Percentiles rank a stretch among this genome's conserved stretches.
phyloP scores from a whole-genome alignment of 306 rosid genomes.

The Oxytropis ochrocephala region DNA sequence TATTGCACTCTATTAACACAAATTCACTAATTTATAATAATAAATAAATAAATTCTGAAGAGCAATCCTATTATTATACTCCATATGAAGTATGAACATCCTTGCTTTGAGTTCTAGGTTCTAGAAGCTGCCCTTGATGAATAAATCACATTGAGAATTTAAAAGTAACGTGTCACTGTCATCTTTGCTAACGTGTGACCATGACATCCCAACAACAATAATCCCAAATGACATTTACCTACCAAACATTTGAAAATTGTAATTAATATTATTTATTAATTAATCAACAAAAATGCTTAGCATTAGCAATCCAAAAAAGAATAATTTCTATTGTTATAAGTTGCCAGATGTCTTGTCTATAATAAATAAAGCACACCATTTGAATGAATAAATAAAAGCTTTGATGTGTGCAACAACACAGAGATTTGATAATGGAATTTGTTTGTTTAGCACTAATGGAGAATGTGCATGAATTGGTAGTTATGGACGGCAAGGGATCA shows the following conservation, averaged over 20 bases:
- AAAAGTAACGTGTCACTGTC: slow-evolving; percentile 17
- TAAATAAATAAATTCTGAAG: too few species aligned
- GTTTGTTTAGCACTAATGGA: slow-evolving; percentile 15
- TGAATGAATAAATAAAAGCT: background rate
- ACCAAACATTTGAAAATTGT: slow-evolving; percentile 7
- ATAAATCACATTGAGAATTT: slow-evolving; percentile 21
- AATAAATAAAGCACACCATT: background rate
- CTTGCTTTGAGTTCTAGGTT: slow-evolving; percentile 5
- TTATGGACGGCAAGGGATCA: slow-evolving; percentile 25
- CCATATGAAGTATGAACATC: background rate
- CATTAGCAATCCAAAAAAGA: background rate
- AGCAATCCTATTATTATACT: background rate
- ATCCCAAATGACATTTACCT: slow-evolving; percentile 9
- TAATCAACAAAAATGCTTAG: background rate
- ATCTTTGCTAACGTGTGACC: slow-evolving; percentile 39
- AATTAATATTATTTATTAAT: background rate
- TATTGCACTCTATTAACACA: too few species aligned
- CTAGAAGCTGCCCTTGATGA: slow-evolving; percentile 38
- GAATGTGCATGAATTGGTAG: slow-evolving; percentile 12
- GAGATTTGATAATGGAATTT: slow-evolving; percentile 21
- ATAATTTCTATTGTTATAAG: slow-evolving; percentile 1
- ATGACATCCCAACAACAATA: slow-evolving; percentile 41
- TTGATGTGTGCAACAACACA: slow-evolving; percentile 12
- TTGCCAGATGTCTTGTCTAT: background rate
- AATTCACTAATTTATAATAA: too few species aligned